Evolutionary conservation across 2,329 filamentous ascomycete genomes (phyloP).

Genomic region (Mariannaea elegans): DNA sequence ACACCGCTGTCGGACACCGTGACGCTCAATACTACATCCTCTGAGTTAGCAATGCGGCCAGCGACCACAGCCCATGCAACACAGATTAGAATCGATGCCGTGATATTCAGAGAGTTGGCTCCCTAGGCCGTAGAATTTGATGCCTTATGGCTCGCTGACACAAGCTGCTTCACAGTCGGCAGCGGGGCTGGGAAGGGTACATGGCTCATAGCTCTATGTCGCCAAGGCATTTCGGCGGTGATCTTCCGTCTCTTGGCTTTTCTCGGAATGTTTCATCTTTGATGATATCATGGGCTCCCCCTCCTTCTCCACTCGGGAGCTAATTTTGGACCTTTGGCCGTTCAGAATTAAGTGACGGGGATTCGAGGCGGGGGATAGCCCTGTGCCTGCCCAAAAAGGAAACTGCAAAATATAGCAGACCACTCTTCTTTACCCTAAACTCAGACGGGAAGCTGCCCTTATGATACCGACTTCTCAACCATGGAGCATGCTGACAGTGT

Average conservation of each 20-base stretch:
- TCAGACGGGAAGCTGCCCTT: too few relatives aligned
- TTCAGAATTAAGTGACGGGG: too few relatives aligned
- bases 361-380: too few relatives aligned
- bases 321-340: too few relatives aligned
- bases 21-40: neutral
- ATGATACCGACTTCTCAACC: too few relatives aligned
- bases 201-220: neutral
- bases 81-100: conserved; percentile 31
- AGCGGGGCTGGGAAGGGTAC: conserved; percentile 15
- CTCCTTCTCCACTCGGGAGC: too few relatives aligned
- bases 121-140: neutral
- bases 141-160: neutral
- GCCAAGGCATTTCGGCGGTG: conserved; percentile 5
- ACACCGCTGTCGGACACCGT: neutral
- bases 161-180: neutral
- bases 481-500: too few relatives aligned
- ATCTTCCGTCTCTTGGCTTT: neutral
- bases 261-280: too few relatives aligned
- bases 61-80: conserved; percentile 27
- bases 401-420: too few relatives aligned
- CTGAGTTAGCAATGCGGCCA: neutral
- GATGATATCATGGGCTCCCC: too few relatives aligned
- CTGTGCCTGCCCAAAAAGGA: too few relatives aligned
- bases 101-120: neutral
- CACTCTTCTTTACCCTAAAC: too few relatives aligned